These are phyloP conservation scores for Sungouiella blattae DNA, from an alignment of 805 yeast genomes.

Conservation along the genomic window DNA sequence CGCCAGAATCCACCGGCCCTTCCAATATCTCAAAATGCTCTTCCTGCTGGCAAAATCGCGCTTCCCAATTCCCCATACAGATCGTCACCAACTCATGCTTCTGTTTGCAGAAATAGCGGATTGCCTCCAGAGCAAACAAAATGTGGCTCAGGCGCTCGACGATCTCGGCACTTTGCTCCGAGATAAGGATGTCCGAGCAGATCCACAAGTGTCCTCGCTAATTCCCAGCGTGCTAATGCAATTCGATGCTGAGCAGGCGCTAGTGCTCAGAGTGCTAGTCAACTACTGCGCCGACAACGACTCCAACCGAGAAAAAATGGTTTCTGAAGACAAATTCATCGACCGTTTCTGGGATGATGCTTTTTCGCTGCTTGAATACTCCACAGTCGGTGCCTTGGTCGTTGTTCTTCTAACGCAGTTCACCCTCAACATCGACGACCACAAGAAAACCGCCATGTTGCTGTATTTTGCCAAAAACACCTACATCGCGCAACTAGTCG, in stretches of 20 bases:
- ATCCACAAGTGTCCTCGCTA: conserved; percentile 4
- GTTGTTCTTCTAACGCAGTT: conserved; percentile 31
- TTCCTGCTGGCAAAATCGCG: no score
- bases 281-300: conserved; percentile 36
- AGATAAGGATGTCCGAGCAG: conserved; percentile 16
- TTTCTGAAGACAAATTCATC: conserved; percentile 4
- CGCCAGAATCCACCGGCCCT: no score
- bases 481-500: neutral
- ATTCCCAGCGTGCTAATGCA: conserved; percentile 10
- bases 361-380: neutral
- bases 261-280: conserved; percentile 28
- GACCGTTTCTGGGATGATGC: conserved; percentile 9
- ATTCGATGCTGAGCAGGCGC: conserved; percentile 9
- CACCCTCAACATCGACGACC: conserved; percentile 23
- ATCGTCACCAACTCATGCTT: no score
- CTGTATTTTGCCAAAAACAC: neutral
- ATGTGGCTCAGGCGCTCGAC: conserved; percentile 2
- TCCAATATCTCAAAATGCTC: no score
- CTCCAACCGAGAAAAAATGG: conserved; percentile 13
- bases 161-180: conserved; percentile 17
- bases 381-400: conserved; percentile 10
- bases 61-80: no score
- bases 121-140: neutral
- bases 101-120: neutral
- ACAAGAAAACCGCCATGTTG: neutral